Conservation (phyloP, 768 basidiomycete species). For the Macrocybe gigantea region DNA sequence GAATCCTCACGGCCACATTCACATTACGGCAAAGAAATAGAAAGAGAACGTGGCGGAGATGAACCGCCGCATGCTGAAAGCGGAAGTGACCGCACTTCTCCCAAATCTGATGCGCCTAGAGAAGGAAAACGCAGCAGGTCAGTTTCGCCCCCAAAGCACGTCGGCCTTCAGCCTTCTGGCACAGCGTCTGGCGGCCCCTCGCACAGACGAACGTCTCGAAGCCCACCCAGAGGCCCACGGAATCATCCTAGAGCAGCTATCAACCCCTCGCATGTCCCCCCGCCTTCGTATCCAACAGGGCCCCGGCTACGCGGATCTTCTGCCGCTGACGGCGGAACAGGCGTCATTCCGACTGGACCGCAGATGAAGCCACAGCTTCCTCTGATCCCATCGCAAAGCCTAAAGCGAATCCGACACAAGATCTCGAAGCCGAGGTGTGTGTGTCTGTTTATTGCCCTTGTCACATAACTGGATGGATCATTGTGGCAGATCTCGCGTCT, state of each 20-base stretch:
- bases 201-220: constrained; percentile 20
- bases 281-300: constrained; percentile 12
- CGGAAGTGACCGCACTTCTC: too few relatives aligned
- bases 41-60: too few relatives aligned
- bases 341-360: background rate
- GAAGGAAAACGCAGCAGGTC: constrained; percentile 3
- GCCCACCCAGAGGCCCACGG: constrained; percentile 37
- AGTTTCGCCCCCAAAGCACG: constrained; percentile 18
- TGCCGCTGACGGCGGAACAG: constrained; percentile 1
- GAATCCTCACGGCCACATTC: too few relatives aligned
- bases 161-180: constrained; percentile 12
- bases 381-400: constrained; percentile 20
- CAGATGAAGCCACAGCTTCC: constrained; percentile 15
- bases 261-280: constrained; percentile 10
- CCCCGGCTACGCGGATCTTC: constrained; percentile 10
- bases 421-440: constrained; percentile 14
- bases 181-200: constrained; percentile 7
- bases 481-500: constrained; percentile 23
- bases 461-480: background rate
- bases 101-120: too few relatives aligned
- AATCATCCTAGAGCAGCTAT: constrained; percentile 15
- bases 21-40: too few relatives aligned
- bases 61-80: too few relatives aligned
- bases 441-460: background rate
- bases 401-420: constrained; percentile 19